Evolutionary conservation across 2,329 filamentous ascomycete species (phyloP), one percentile per base, ranked within the genome.

Genomic region (Nemania abortiva): DNA sequence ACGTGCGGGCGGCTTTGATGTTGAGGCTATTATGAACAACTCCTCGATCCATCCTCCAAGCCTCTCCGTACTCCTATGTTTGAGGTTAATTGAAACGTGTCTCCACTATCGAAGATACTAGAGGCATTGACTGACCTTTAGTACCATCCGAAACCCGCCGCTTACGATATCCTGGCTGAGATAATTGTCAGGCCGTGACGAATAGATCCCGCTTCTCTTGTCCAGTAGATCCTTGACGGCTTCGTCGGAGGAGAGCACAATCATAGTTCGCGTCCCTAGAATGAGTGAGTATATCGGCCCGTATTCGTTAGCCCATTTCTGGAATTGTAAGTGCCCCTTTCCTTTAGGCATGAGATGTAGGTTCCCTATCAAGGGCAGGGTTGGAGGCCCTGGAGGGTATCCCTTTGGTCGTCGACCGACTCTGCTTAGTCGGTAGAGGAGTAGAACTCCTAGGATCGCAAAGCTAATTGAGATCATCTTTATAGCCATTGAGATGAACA

Each of bases 211-310:
- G 53, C 84, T 84, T 45, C 82, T 78, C 67, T 85, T 84, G 63
- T 88, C 87, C 2, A 88, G 68, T 3, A 88, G 73, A 6, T 88
- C 86, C 59, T 85, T 86, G 37, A 88, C 81, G 0, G 80, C 82
- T 60, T 79, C 68, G 31, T 83, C 81, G 0, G 80, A 82, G 0
- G 80, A 83, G 0, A 88, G 75, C 0, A 88, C 82, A 18, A 88
- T 78, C 71, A 86, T 75, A 6, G 79, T 77, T 49, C 83, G 81
- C 0, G 83, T 83, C 0, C 86, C 86, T 0, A 87, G 77, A 0
- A 87, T 85, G 2, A 88, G 77, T 0, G 82, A 84, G 73, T 85
- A 88, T 0, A 88, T 74, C 0, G 85, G 84, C 0, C 85, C 83
- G 55, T 88, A 88, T 72, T 86, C 79, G 6, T 82, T 71, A 0